Conservation (phyloP, 2,329 filamentous ascomycete genomes). For the Fusarium stilboides region DNA sequence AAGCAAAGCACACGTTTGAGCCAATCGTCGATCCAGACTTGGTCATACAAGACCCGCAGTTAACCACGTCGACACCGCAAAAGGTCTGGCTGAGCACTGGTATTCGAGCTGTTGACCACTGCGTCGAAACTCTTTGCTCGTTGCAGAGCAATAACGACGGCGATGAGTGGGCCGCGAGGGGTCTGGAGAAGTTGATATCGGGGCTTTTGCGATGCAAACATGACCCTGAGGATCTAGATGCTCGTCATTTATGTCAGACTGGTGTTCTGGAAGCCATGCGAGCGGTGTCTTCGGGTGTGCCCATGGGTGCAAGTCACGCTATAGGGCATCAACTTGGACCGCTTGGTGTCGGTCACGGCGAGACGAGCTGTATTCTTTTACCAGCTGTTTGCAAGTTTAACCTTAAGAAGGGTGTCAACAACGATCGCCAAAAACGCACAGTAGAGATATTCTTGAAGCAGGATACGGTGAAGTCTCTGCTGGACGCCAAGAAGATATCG, state of each 20-base stretch:
- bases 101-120: conserved; percentile 9
- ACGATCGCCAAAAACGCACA: background rate
- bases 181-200: conserved; percentile 2
- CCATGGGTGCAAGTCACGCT: conserved; percentile 23
- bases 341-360: conserved; percentile 18
- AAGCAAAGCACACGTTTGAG: conserved; percentile 15
- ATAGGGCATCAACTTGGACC: conserved; percentile 28
- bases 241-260: conserved; percentile 18
- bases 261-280: conserved; percentile 16
- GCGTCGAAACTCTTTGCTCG: conserved; percentile 20
- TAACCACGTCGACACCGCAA: conserved; percentile 11
- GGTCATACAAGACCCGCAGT: conserved; percentile 13
- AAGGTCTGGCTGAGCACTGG: conserved; percentile 15
- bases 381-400: conserved; percentile 29
- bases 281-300: conserved; percentile 18
- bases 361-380: conserved; percentile 22
- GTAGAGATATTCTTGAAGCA: background rate
- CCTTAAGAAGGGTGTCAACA: background rate
- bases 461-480: background rate
- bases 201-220: conserved; percentile 15
- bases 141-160: conserved; percentile 9
- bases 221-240: background rate
- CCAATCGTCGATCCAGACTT: conserved; percentile 3
- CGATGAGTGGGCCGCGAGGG: conserved; percentile 1
- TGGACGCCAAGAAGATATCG: background rate